phyloP scores from a whole-genome alignment of 805 yeast genomes.

The Pichia gijzeniarum region DNA sequence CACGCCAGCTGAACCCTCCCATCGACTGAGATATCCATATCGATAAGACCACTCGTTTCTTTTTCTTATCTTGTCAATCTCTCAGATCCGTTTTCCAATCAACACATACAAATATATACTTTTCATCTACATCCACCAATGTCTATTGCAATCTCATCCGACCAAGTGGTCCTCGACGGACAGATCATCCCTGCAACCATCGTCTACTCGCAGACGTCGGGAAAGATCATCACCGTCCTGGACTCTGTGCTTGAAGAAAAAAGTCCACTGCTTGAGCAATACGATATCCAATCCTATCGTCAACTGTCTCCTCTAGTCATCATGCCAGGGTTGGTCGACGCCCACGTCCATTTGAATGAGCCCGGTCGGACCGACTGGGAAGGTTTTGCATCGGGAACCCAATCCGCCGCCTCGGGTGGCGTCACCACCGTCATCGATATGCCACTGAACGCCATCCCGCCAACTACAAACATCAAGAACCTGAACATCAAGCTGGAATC shows the following conservation, averaged over 20 bases:
- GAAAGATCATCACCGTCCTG: constrained; percentile 55
- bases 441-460: constrained; percentile 96
- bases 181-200: constrained; percentile 53
- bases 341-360: constrained; percentile 92
- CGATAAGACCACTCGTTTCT: too few species aligned
- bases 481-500: constrained; percentile 71
- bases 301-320: constrained; percentile 58
- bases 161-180: constrained; percentile 46
- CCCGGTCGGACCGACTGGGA: constrained; percentile 99
- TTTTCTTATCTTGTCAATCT: not conserved
- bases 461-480: constrained; percentile 80
- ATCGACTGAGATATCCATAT: too few species aligned
- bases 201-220: constrained; percentile 49
- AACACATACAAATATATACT: not conserved
- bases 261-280: constrained; percentile 37
- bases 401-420: constrained; percentile 93
- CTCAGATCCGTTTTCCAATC: not conserved
- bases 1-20: too few species aligned
- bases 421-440: constrained; percentile 93
- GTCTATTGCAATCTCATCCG: constrained; percentile 61
- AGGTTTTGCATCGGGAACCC: constrained; percentile 94
- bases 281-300: constrained; percentile 39
- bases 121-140: constrained; percentile 25
- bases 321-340: constrained; percentile 87
- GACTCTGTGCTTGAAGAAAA: constrained; percentile 30